Evolutionary conservation across 2,329 filamentous ascomycete genomes (phyloP).

Genomic region (Hymenoscyphus albidus): DNA sequence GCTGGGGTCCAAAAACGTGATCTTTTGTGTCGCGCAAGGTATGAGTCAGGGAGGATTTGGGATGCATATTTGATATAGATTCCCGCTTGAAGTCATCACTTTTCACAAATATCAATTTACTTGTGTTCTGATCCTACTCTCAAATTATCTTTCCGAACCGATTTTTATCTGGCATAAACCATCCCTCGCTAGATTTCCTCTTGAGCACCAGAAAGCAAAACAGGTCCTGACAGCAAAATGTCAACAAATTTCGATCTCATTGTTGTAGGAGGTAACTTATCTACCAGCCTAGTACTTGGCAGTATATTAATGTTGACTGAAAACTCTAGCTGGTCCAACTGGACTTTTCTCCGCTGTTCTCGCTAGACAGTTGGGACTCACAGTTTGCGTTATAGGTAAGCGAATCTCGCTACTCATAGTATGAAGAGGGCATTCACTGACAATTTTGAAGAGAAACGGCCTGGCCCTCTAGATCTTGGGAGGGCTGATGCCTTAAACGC

Average conservation of each 20-base stretch:
- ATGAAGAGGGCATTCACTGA: not conserved
- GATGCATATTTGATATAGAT: not conserved
- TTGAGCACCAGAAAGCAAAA: not conserved
- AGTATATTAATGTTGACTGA: not conserved
- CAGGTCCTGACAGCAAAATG: not conserved
- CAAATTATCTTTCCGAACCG: too few species aligned
- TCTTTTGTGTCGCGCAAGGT: not conserved
- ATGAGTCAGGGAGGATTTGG: too few species aligned
- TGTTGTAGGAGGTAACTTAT: constrained; percentile 5
- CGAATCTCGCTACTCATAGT: not conserved
- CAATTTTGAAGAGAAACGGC: constrained; percentile 37
- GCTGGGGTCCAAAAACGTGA: not conserved
- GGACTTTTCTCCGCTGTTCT: constrained; percentile 45
- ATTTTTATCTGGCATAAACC: too few species aligned
- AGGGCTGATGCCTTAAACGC: constrained; percentile 48
- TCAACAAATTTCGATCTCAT: not conserved
- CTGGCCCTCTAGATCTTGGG: constrained; percentile 39
- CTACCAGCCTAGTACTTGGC: not conserved
- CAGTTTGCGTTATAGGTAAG: constrained; percentile 35
- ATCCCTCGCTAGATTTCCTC: not conserved
- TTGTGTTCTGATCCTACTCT: not conserved
- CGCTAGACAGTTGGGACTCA: constrained; percentile 40
- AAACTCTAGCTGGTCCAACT: constrained; percentile 40
- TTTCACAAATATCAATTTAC: not conserved
- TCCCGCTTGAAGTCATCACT: not conserved